A percentile compares a stretch with the other conserved stretches of the same genome.
Conservation (phyloP, 139 green algal species). For the Marvania coccoides region DNA sequence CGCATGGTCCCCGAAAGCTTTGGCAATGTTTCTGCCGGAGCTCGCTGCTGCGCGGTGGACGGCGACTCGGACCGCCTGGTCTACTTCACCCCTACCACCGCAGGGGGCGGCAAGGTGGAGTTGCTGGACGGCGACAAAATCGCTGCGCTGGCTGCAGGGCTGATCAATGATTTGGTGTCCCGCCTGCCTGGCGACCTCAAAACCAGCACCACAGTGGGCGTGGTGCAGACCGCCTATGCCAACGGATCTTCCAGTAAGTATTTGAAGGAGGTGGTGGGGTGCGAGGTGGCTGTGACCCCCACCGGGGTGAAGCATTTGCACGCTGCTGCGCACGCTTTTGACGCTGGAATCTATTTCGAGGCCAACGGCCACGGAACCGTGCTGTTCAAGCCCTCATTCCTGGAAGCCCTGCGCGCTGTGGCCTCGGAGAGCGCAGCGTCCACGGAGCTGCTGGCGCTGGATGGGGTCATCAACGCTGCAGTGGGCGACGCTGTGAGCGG, state of each 20-base stretch:
- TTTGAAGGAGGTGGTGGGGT: conserved; percentile 34
- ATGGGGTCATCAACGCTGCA: conserved; percentile 77
- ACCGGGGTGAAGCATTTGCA: conserved; percentile 96
- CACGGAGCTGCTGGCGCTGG: conserved; percentile 53
- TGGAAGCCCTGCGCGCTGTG: conserved; percentile 12
- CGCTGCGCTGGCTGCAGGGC: conserved; percentile 65
- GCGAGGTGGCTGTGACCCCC: conserved; percentile 32
- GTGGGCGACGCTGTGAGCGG: conserved; percentile 87
- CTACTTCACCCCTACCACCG: conserved; percentile 62
- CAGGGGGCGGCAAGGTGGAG: background rate
- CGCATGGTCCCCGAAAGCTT: conserved; percentile 42
- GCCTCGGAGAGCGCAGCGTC: conserved; percentile 9
- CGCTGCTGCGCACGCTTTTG: conserved; percentile 63
- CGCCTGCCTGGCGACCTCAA: conserved; percentile 35
- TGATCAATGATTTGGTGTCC: conserved; percentile 48
- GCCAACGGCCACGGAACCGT: conserved; percentile 96
- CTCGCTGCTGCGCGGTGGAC: conserved; percentile 68
- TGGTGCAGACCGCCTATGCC: conserved; percentile 98
- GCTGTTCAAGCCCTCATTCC: conserved; percentile 63
- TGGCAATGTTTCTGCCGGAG: conserved; percentile 10
- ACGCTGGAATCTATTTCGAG: conserved; percentile 98
- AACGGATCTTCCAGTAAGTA: conserved; percentile 85
- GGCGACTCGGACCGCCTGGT: conserved; percentile 95
- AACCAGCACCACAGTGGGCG: conserved; percentile 43
- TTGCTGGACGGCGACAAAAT: conserved; percentile 96